Base-by-base conservation (phyloP, 1,139 yeast genomes). In the Pichia norvegensis region DNA sequence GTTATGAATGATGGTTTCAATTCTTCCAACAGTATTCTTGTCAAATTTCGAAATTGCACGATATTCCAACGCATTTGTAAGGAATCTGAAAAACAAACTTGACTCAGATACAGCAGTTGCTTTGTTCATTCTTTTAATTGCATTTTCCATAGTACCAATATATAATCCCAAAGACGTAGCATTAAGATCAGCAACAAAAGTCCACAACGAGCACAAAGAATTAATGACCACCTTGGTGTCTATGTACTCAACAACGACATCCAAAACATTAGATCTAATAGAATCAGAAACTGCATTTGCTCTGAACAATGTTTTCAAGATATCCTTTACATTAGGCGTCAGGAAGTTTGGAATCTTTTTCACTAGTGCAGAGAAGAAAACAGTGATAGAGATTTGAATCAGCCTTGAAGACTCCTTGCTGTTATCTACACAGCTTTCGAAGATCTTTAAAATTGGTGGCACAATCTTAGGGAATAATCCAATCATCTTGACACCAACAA, bases 321-420 rank as follows among this genome's bases (percentile, higher is more conserved):
- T 74, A 44, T 79, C 78, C 46, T 73, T 74, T 55, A 88, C 68
- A 53, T 80, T 80, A 9, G 94, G 78, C 20, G 78, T 70, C 68
- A 92, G 76, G 62, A 92, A 92, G 14, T 87, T 82, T 36, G 98
- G 97, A 55, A 94, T 81, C 57, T 86, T 80, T 64, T 83, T 86
- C 43, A 90, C 69, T 59, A 87, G 72, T 41, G 90, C 76, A 4
- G 95, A 80, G 50, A 86, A 72, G 45, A 92, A 69, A 38, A 86
- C 76, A 53, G 87, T 67, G 17, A 84, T 72, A 0, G 97, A 78
- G 9, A 82, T 69, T 59, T 83, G 88, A 37, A 76, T 58, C 47
- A 81, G 63, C 49, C 61, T 63, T 2, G 59, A 43, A 3, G 65
- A 51, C 47, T 64, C 67, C 31, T 67, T 60, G 44, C 66, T 66